phyloP scores from a whole-genome alignment of 805 yeast species.

The Starmerella tilneyi region DNA sequence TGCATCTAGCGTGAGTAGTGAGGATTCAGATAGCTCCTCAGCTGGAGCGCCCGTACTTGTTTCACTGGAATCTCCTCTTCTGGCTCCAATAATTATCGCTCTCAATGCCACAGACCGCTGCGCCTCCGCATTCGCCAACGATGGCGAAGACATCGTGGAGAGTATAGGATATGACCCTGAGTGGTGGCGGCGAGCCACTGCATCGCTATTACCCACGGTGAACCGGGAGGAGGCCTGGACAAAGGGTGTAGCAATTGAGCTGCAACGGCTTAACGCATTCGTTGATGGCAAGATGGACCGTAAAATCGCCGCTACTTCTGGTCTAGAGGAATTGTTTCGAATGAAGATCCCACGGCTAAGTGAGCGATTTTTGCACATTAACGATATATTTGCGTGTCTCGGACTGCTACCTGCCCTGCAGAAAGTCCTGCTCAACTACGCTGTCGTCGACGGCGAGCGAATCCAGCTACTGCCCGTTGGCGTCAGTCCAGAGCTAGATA shows the following conservation, averaged over 20 bases:
- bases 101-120: slow-evolving; percentile 10
- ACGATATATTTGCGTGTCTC: background rate
- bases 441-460: background rate
- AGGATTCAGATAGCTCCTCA: background rate
- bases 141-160: slow-evolving; percentile 11
- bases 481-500: background rate
- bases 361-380: background rate
- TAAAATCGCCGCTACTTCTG: slow-evolving; percentile 3
- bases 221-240: slow-evolving; percentile 10
- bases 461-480: background rate
- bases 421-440: background rate
- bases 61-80: slow-evolving; percentile 10
- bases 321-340: slow-evolving; percentile 11
- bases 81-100: slow-evolving; percentile 10
- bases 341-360: background rate
- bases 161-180: slow-evolving; percentile 8
- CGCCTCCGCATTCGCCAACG: slow-evolving; percentile 9
- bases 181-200: slow-evolving; percentile 13
- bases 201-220: background rate
- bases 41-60: slow-evolving; percentile 3
- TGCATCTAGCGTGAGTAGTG: background rate
- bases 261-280: slow-evolving; percentile 16
- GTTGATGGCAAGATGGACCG: slow-evolving; percentile 11
- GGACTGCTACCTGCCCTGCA: background rate
- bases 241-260: slow-evolving; percentile 5